phyloP scores from a whole-genome alignment of 306 rosid genomes.

The Castanea sativa region DNA sequence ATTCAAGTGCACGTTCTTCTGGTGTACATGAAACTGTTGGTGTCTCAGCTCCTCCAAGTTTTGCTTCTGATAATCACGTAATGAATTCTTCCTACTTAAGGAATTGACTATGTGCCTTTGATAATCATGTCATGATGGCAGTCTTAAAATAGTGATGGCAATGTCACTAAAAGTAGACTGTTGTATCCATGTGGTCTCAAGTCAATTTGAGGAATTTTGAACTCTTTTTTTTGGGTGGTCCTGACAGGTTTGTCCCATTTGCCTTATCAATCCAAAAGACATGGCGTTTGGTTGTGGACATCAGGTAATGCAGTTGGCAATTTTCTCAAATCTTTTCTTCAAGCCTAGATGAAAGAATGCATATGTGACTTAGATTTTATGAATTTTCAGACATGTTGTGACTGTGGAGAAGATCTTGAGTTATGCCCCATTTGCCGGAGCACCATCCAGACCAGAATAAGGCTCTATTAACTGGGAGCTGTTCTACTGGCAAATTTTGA shows the following conservation, averaged over 20 bases:
- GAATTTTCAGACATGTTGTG: conserved; percentile 81
- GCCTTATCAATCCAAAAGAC: conserved; percentile 58
- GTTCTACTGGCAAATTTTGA: conserved; percentile 10
- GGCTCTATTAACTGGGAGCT: conserved; percentile 54
- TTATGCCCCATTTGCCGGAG: conserved; percentile 88
- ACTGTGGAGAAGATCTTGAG: conserved; percentile 73
- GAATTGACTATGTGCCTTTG: not conserved
- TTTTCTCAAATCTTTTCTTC: conserved; percentile 11
- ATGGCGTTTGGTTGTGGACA: conserved; percentile 98
- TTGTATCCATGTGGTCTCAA: not conserved
- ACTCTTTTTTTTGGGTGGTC: conserved; percentile 13
- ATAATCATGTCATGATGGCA: not conserved
- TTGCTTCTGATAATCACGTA: conserved; percentile 70
- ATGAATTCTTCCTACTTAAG: conserved; percentile 10
- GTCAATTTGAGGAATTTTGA: conserved; percentile 1
- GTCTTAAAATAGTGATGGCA: not conserved
- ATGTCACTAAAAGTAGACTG: not conserved
- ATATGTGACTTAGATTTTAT: not conserved
- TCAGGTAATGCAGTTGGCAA: conserved; percentile 49
- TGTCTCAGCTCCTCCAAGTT: conserved; percentile 35
- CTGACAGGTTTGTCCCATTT: conserved; percentile 77
- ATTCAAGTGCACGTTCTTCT: conserved; percentile 57
- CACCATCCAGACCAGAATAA: conserved; percentile 61
- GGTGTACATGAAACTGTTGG: conserved; percentile 21
- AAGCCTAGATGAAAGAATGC: conserved; percentile 10